These are phyloP conservation scores for Mollisiaceae sp. DNA, from an alignment of 2,329 filamentous ascomycete species.

Conservation along the genomic window DNA sequence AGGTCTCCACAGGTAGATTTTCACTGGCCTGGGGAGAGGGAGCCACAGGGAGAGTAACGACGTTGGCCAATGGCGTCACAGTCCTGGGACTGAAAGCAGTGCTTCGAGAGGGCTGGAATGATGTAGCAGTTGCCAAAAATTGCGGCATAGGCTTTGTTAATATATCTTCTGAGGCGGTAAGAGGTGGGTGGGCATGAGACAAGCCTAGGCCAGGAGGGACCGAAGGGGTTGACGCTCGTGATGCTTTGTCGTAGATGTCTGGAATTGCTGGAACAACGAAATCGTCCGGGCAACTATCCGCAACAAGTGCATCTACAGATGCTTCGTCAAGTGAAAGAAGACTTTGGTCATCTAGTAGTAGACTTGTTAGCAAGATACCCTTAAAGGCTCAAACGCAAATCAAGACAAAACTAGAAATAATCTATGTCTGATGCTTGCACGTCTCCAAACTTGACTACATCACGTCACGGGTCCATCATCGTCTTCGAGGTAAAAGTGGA, in stretches of 20 bases:
- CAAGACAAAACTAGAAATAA: slow-evolving; percentile 10
- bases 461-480: slow-evolving; percentile 66
- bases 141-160: slow-evolving; percentile 34
- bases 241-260: slow-evolving; percentile 31
- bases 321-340: slow-evolving; percentile 62
- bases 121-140: slow-evolving; percentile 38
- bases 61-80: slow-evolving; percentile 38
- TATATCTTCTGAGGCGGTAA: slow-evolving; percentile 35
- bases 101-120: slow-evolving; percentile 39
- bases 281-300: slow-evolving; percentile 51
- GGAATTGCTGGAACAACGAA: slow-evolving; percentile 22
- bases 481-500: slow-evolving; percentile 53
- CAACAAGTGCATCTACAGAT: slow-evolving; percentile 72
- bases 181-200: slow-evolving; percentile 47
- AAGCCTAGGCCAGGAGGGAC: slow-evolving; percentile 52
- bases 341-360: slow-evolving; percentile 64
- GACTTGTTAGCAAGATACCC: slow-evolving; percentile 34
- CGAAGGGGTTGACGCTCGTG: slow-evolving; percentile 45
- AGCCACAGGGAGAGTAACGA: slow-evolving; percentile 32
- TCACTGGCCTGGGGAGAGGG: background rate
- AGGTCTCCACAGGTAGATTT: slow-evolving; percentile 11
- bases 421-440: slow-evolving; percentile 46
- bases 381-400: slow-evolving; percentile 1
- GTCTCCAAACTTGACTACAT: slow-evolving; percentile 38
- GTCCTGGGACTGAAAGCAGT: slow-evolving; percentile 33